Base-by-base conservation (phyloP, 108 stramenopile species). In the Pseudonitzschia multiseries region DNA sequence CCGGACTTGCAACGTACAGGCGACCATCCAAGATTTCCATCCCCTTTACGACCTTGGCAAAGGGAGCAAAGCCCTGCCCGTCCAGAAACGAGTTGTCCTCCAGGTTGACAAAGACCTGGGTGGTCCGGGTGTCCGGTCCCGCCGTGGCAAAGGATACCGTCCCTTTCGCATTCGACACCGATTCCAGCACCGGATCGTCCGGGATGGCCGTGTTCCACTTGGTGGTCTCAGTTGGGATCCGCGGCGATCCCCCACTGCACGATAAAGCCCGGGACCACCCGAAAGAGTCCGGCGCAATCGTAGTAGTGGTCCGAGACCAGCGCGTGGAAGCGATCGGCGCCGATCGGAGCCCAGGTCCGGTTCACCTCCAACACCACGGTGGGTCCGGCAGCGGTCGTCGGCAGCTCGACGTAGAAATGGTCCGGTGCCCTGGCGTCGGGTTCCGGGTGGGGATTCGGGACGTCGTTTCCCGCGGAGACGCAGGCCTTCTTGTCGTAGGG, bases 81-180 rank as follows among this genome's bases (percentile, higher is more conserved):
- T 81, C 80, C 57, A 87, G 50, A 44, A 82, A 80, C 26, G 68
- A 73, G 62, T 88, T 88, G 71, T 88, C 76, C 12, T 29, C 60
- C 15, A 78, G 53, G 71, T 88, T 88, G 73, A 88, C 77, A 61
- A 87, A 88, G n/a, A 88, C 41, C 71, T 88, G 87, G 15, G 79
- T 82, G 26, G 69, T 74, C 14, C 87, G 57, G 26, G 83, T 77
- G 46, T 82, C 72, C 65, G 70, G 71, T n/a, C 87, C 87, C 6
- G 78, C 48, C 8, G 70, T 71, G 21, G 87, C 85, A 79, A 84
- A 88, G 12, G 79, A 74, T 14, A 86, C 32, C 26, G 73, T 80
- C n/a, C 85, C 85, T 12, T 65, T 74, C 28, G 52, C 69, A 68
- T 88, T 88, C 4, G 36, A 36, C 4, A 36, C 36, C 36, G 59